phyloP scores from a whole-genome alignment of 2,329 filamentous ascomycete species.

The Aureobasidium namibiae region DNA sequence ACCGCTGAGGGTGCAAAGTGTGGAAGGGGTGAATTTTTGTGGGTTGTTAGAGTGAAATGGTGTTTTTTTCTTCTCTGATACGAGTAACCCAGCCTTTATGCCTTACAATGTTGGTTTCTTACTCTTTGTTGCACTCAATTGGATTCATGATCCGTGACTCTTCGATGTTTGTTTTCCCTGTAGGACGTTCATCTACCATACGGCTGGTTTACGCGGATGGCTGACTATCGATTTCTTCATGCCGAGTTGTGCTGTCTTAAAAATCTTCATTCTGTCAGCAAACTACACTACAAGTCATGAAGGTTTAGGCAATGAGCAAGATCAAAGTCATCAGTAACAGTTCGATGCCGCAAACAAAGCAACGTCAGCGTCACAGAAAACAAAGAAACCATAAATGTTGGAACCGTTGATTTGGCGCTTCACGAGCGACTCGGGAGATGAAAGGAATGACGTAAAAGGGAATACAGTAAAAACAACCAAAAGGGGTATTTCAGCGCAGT shows the following conservation, averaged over 20 bases:
- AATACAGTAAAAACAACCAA: conserved; percentile 11
- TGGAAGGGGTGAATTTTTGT: too few relatives aligned
- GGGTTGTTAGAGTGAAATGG: too few relatives aligned
- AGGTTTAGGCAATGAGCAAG: neutral
- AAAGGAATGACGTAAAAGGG: conserved; percentile 8
- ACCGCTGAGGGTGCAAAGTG: too few relatives aligned
- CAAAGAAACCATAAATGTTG: neutral
- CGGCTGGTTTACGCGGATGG: neutral
- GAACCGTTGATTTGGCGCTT: conserved; percentile 7
- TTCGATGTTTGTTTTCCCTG: too few relatives aligned
- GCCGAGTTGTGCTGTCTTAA: neutral
- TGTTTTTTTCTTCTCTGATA: too few relatives aligned
- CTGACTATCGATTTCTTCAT: neutral
- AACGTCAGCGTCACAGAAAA: neutral
- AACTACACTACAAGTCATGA: neutral
- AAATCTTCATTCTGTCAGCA: neutral
- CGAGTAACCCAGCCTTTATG: too few relatives aligned
- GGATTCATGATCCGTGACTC: too few relatives aligned
- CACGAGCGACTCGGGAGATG: neutral
- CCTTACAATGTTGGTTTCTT: too few relatives aligned
- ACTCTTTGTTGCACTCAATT: too few relatives aligned
- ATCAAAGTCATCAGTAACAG: neutral
- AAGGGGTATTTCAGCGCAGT: conserved; percentile 12
- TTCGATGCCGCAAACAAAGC: neutral
- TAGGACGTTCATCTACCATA: too few relatives aligned